phyloP scores from a whole-genome alignment of 148 eudicot species.

The Rhododendron kiyosumense region DNA sequence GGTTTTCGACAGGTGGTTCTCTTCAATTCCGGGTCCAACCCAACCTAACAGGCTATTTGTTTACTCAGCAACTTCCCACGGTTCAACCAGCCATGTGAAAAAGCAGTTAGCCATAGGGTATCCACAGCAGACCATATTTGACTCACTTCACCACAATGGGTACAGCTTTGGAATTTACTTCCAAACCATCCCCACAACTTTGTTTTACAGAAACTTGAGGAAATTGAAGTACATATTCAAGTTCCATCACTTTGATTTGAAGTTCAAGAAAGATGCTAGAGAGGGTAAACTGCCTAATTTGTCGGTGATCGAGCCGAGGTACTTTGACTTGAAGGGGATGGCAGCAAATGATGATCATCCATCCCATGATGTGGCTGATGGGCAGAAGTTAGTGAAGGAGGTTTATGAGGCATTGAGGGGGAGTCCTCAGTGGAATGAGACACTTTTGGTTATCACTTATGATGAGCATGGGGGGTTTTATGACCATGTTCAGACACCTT shows the following conservation, averaged over 20 bases:
- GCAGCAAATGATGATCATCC: constrained; percentile 94
- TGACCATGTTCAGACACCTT: constrained; percentile 90
- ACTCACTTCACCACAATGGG: constrained; percentile 61
- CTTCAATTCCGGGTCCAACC: constrained; percentile 86
- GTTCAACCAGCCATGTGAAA: constrained; percentile 70
- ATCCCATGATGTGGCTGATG: constrained; percentile 88
- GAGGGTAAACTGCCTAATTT: constrained; percentile 57
- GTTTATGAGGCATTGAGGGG: constrained; percentile 76
- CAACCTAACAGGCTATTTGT: constrained; percentile 87
- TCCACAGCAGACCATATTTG: constrained; percentile 88
- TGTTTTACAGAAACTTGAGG: constrained; percentile 80
- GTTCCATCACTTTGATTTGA: constrained; percentile 48
- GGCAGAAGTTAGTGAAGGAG: constrained; percentile 84
- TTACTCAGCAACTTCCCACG: constrained; percentile 88
- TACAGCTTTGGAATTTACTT: constrained; percentile 66
- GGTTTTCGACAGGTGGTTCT: constrained; percentile 86
- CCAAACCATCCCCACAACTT: constrained; percentile 65
- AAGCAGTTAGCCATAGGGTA: constrained; percentile 68
- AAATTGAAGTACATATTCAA: constrained; percentile 71
- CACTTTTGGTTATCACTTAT: constrained; percentile 67
- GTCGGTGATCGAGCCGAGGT: constrained; percentile 83
- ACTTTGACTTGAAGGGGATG: constrained; percentile 57
- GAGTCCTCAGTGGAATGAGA: constrained; percentile 91
- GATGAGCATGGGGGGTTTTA: constrained; percentile 96
- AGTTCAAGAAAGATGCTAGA: constrained; percentile 61